Evolutionary conservation across 805 yeast genomes (phyloP), one percentile per base, ranked within the genome.

Genomic region (Candida schatavii): DNA sequence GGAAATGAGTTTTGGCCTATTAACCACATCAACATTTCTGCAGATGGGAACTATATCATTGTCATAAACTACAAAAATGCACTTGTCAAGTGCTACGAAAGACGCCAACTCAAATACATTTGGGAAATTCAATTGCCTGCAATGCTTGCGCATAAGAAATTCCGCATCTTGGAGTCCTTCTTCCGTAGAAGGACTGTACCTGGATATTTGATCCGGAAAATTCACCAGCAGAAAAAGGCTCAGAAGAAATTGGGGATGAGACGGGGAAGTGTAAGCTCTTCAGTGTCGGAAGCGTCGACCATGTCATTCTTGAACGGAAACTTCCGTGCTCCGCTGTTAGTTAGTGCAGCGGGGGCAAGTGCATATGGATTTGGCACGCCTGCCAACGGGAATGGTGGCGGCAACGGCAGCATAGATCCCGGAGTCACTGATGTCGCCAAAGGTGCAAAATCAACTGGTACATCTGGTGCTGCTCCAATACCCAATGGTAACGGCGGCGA

Each of bases 1-100:
- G 21, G 75, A 75, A 17, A 55, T 65, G 71, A 74, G 30, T 66
- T 77, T 37, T 76, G 87, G 81, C 90, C 89, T 1, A 70, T 85
- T 0, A 74, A 79, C 10, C 75, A 77, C 44, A 68, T 78, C 17
- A 75, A 72, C 15, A 68, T 81, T 54, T 75, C 85, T 37, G 72
- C 74, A 40, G 75, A 78, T 36, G 88, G 89, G 1, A 74, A 77
- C 43, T 74, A 68, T 34, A 72, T 81, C 32, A 74, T 83, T 0
- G 66, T 83, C 10, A 70, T 83, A 42, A 74, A 77, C 46, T 73
- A 68, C 42, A 59, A 59, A 46, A 62, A 62, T 37, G 81, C 83
- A 2, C 54, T 67, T 2, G 65, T 83, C 20, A 78, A 78, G 47
- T 80, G 87, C 46, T 83, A 78, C 73, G 79, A 83, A 17, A 68